Conservation (phyloP, 352 stramenopile genomes). For the Globisporangium rhizosaccharum region DNA sequence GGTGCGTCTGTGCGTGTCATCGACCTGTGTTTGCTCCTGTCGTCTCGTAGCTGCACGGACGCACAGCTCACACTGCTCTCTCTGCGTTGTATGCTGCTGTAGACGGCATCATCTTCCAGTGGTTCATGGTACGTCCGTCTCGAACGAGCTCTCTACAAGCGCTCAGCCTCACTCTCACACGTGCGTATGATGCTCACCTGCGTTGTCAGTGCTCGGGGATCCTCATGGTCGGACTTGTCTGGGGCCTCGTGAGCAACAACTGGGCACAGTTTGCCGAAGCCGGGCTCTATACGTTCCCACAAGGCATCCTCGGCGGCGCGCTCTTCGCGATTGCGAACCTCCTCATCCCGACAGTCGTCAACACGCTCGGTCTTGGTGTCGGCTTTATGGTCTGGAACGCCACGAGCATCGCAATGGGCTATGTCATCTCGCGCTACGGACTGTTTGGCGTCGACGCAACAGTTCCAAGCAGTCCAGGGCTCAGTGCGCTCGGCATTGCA, state of each 20-base stretch:
- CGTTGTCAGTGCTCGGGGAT: slow-evolving; percentile 68
- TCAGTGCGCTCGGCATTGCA: slow-evolving; percentile 61
- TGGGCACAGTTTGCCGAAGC: slow-evolving; percentile 69
- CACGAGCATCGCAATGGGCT: slow-evolving; percentile 79
- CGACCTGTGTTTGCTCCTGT: too few relatives aligned
- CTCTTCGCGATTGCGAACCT: slow-evolving; percentile 79
- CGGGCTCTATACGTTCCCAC: slow-evolving; percentile 74
- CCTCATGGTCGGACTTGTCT: slow-evolving; percentile 70
- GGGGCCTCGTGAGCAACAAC: slow-evolving; percentile 78
- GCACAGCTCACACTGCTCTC: background rate
- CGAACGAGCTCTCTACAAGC: background rate
- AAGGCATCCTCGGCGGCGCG: slow-evolving; percentile 68
- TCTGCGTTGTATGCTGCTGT: slow-evolving; percentile 4
- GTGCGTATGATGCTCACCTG: background rate
- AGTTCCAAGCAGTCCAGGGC: slow-evolving; percentile 42
- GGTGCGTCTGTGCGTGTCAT: slow-evolving; percentile 25
- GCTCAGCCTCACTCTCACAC: background rate
- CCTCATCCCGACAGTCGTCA: slow-evolving; percentile 83
- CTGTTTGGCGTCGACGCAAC: slow-evolving; percentile 65
- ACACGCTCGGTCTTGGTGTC: slow-evolving; percentile 68
- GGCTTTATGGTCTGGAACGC: slow-evolving; percentile 88
- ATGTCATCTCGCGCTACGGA: slow-evolving; percentile 68
- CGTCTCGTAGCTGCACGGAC: background rate
- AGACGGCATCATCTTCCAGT: slow-evolving; percentile 88
- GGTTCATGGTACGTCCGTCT: slow-evolving; percentile 68